Base-by-base conservation (phyloP, 78 protist genomes). In the Dictyostelium citrinum region DNA sequence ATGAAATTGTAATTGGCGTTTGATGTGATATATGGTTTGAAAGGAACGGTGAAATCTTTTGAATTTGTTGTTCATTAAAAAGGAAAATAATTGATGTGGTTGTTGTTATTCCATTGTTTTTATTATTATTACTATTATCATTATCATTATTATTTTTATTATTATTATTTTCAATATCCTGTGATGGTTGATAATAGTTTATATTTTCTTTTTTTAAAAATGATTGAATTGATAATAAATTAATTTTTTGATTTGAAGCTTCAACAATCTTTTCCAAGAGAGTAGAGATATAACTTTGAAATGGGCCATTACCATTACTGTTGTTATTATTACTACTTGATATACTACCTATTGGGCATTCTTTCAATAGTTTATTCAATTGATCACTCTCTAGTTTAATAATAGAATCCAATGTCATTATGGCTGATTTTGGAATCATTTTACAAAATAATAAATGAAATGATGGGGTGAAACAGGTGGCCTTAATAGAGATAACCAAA, bases 381-480 rank as follows among this genome's bases (percentile, higher is more conserved):
- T 12, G 29, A 31, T 85, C 82, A 43, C 16, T 85, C 61, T 85
- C 92, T 2, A 85, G 3, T 61, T 55, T 76, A 1, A 58, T 76
- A 2, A 67, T 85, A 8, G 84, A 76, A 4, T 58, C 55, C 14
- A 33, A 35, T 22, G 45, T 33, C 84, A 85, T 58, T 14, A 85
- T 85, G 6, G 92, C 37, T 43, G 92, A 85, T 61, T 85, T 78
- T 27, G 76, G 39, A 1, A 35, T 61, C 20, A 51, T 11, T n/a
- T 67, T 51, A 35, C 60, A 74, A 55, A 31, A 76, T 35, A 75
- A 4, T 55, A 75, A 75, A 78, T 88, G 39, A 49, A 88, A 88
- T 17, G 93, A 68, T 33, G 93, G 93, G 9, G 22, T 31, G 41
- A 78, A 78, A n/a, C 84, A 61, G 0, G 3, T 41, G 33, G 84